Evolutionary conservation across 805 yeast species (phyloP).

Genomic region (Starmerella riodocensis): DNA sequence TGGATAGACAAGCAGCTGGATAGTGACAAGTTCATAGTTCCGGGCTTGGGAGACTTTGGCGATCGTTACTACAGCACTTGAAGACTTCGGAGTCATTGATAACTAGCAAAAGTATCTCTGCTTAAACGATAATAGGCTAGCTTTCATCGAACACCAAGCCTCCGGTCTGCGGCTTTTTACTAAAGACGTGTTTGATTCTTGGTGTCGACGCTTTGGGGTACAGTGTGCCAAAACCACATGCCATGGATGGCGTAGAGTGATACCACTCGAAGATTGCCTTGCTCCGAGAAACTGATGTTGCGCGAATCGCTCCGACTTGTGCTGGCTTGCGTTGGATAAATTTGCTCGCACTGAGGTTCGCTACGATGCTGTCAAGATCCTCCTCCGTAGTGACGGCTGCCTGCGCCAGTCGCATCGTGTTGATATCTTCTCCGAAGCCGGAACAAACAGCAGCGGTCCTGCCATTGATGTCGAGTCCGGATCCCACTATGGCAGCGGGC

Average conservation of each 20-base stretch:
- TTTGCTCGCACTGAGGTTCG: neutral
- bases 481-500: slow-evolving; percentile 32
- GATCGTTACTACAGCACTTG: slow-evolving; percentile 90
- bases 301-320: slow-evolving; percentile 14
- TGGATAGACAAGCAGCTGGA: slow-evolving; percentile 79
- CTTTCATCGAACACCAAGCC: slow-evolving; percentile 5
- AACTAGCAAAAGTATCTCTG: no score
- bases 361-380: neutral
- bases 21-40: slow-evolving; percentile 71
- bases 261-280: slow-evolving; percentile 16
- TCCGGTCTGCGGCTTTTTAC: slow-evolving; percentile 8
- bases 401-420: slow-evolving; percentile 23
- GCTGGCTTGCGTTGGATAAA: slow-evolving; percentile 4
- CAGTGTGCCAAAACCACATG: slow-evolving; percentile 10
- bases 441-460: slow-evolving; percentile 24
- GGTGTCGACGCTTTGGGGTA: no score
- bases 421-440: slow-evolving; percentile 34
- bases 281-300: neutral
- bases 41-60: slow-evolving; percentile 97
- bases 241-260: slow-evolving; percentile 19
- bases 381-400: slow-evolving; percentile 1
- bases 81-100: no score
- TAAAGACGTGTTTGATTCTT: neutral
- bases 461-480: slow-evolving; percentile 24
- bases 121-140: no score